Base-by-base conservation (phyloP, 23 red algal species). In the Gracilariopsis chorda region DNA sequence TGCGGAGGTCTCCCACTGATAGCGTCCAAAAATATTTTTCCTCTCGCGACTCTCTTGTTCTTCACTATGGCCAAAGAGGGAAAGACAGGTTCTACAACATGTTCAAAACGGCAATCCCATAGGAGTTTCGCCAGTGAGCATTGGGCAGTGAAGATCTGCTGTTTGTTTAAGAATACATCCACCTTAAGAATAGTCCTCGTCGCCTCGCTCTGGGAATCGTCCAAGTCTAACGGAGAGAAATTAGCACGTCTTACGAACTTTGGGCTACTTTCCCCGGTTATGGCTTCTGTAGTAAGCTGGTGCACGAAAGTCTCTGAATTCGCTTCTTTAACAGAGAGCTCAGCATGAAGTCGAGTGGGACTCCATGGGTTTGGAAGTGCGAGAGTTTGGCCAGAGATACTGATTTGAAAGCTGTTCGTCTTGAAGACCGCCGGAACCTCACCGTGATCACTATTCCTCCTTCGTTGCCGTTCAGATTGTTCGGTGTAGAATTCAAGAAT, bases 371-470 rank as follows among this genome's bases (percentile, higher is more conserved):
- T 62, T 21, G 68, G 85, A 7, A 77, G 42, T 45, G 70, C 72
- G 49, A 64, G 69, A 8, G 25, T 57, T 19, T 23, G 19, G n/a
- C 85, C 85, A 44, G 85, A 76, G 7, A 89, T 65, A 23, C 53
- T 37, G 12, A 89, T 21, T 27, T 64, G 48, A 62, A 89, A 78
- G 34, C 60, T 36, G 34, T 77, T 56, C 32, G 44, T 57, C 23
- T 78, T 64, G 51, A 77, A 89, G 11, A 76, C 51, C 16, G 52
- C 46, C 28, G 85, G 85, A 6, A 89, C 72, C 25, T 89, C 85
- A 13, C 85, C 85, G 27, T 60, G 49, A 16, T 73, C 47, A 51
- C 85, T 77, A 28, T 41, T 80, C 24, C 48, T 20, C 55, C 20
- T 4, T 21, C 34, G 48, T 44, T 73, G 39, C 12, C 37, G 7